Percentiles rank a stretch among this genome's conserved stretches.
phyloP scores from a whole-genome alignment of 2,329 filamentous ascomycete genomes.

The Hypoxylon sp. region DNA sequence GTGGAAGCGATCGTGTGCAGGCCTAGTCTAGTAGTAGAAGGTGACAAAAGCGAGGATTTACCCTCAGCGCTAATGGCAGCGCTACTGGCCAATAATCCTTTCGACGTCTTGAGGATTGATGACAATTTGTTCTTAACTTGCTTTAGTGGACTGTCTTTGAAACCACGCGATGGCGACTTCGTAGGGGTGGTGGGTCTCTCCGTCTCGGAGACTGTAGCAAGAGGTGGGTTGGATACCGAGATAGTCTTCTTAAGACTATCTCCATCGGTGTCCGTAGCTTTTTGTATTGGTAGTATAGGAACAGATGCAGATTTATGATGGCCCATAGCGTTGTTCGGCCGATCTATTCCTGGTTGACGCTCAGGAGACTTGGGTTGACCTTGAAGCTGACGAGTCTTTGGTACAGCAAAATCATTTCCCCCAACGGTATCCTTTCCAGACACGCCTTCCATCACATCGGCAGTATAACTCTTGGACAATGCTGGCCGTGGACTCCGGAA shows the following conservation, averaged over 20 bases:
- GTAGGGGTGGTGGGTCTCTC: slow-evolving; percentile 64
- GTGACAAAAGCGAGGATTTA: slow-evolving; percentile 70
- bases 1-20: slow-evolving; percentile 63
- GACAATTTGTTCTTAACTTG: slow-evolving; percentile 94
- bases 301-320: slow-evolving; percentile 77
- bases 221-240: slow-evolving; percentile 71
- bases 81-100: slow-evolving; percentile 86
- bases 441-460: slow-evolving; percentile 73
- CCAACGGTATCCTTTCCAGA: slow-evolving; percentile 64
- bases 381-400: slow-evolving; percentile 58
- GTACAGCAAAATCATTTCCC: slow-evolving; percentile 62
- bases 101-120: slow-evolving; percentile 89
- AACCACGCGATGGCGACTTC: slow-evolving; percentile 70
- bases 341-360: slow-evolving; percentile 52
- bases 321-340: slow-evolving; percentile 56
- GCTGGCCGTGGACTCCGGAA: slow-evolving; percentile 65
- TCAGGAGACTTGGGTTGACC: slow-evolving; percentile 56
- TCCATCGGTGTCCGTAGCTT: slow-evolving; percentile 50
- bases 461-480: slow-evolving; percentile 72
- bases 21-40: slow-evolving; percentile 64
- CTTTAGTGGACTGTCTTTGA: slow-evolving; percentile 84
- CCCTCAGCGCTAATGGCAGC: slow-evolving; percentile 74
- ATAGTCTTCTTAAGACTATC: slow-evolving; percentile 70
- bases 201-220: slow-evolving; percentile 64
- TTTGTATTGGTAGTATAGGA: slow-evolving; percentile 63